Conservation (phyloP, 1,139 yeast genomes). For the Hyphopichia wangnamkhiaoensis region DNA sequence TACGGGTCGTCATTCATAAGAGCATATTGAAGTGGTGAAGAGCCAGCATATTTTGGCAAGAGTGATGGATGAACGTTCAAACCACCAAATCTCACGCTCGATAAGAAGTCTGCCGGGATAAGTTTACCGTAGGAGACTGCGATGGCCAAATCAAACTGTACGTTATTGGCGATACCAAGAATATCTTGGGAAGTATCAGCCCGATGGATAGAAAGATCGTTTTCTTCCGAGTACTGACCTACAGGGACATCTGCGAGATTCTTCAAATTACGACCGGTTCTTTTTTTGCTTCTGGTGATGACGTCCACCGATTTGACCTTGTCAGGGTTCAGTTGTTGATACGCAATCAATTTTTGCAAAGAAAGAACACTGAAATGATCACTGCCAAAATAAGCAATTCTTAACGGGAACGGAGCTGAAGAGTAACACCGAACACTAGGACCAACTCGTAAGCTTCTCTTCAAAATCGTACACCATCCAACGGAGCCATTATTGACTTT, state of each 20-base stretch:
- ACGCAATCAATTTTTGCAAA: conserved; percentile 44
- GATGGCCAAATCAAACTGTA: conserved; percentile 60
- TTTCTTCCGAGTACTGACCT: conserved; percentile 38
- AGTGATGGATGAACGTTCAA: conserved; percentile 92
- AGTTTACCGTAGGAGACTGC: conserved; percentile 90
- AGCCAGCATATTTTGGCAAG: conserved; percentile 80
- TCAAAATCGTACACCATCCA: no score
- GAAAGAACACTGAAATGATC: conserved; percentile 72
- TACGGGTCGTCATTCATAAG: conserved; percentile 58
- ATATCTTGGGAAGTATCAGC: conserved; percentile 67
- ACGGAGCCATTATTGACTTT: no score
- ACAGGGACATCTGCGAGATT: conserved; percentile 56
- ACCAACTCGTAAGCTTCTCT: no score
- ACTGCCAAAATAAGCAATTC: conserved; percentile 76
- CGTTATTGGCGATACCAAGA: conserved; percentile 17
- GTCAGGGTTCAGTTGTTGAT: conserved; percentile 25
- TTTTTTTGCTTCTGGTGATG: conserved; percentile 67
- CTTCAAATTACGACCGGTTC: conserved; percentile 65
- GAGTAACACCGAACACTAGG: no score
- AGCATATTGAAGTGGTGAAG: conserved; percentile 87
- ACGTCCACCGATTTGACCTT: conserved; percentile 54
- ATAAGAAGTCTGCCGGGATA: conserved; percentile 64
- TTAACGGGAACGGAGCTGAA: conserved; percentile 1
- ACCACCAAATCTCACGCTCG: conserved; percentile 59
- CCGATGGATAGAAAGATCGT: conserved; percentile 42